A percentile compares a stretch with the other conserved stretches of the same genome.
Conservation (phyloP, 108 stramenopile species). For the Fistulifera pelliculosa region DNA sequence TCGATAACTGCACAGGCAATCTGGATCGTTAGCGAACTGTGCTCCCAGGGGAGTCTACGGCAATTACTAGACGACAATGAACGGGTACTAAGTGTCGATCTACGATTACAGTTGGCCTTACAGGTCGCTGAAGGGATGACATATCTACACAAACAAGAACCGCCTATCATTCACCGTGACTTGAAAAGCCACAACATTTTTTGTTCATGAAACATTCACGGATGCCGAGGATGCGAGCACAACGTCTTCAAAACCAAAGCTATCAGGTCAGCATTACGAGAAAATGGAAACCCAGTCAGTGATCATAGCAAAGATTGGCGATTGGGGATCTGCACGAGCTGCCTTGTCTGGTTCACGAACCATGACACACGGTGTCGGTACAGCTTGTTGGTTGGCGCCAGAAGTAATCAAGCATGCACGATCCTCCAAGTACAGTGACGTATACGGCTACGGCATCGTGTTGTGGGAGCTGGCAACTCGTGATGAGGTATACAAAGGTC, state of each 20-base stretch:
- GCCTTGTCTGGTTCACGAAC: slow-evolving; percentile 74
- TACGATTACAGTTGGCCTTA: slow-evolving; percentile 61
- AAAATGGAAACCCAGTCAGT: slow-evolving; percentile 59
- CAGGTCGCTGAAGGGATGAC: slow-evolving; percentile 96
- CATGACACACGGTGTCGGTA: slow-evolving; percentile 97
- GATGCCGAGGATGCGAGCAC: slow-evolving; percentile 28
- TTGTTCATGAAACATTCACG: slow-evolving; percentile 86
- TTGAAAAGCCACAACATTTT: slow-evolving; percentile 97
- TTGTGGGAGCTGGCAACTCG: slow-evolving; percentile 94
- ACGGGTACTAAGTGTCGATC: slow-evolving; percentile 36
- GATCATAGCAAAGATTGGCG: slow-evolving; percentile 86
- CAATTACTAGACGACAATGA: slow-evolving; percentile 88
- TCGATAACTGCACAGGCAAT: slow-evolving; percentile 92
- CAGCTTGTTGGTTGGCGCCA: slow-evolving; percentile 95
- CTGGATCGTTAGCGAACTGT: slow-evolving; percentile 95
- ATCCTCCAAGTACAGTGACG: slow-evolving; percentile 85
- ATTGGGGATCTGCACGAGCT: slow-evolving; percentile 94
- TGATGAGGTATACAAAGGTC: slow-evolving; percentile 87
- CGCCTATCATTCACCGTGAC: slow-evolving; percentile 97
- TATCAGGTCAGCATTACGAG: slow-evolving; percentile 16
- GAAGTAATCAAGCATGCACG: slow-evolving; percentile 89
- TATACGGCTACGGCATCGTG: slow-evolving; percentile 94
- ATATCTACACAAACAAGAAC: slow-evolving; percentile 88
- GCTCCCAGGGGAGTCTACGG: slow-evolving; percentile 84
- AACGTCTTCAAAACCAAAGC: slow-evolving; percentile 18